Base-by-base conservation (phyloP, 192 early-diverging fungal genomes). In the Rhizophlyctis rosea region DNA sequence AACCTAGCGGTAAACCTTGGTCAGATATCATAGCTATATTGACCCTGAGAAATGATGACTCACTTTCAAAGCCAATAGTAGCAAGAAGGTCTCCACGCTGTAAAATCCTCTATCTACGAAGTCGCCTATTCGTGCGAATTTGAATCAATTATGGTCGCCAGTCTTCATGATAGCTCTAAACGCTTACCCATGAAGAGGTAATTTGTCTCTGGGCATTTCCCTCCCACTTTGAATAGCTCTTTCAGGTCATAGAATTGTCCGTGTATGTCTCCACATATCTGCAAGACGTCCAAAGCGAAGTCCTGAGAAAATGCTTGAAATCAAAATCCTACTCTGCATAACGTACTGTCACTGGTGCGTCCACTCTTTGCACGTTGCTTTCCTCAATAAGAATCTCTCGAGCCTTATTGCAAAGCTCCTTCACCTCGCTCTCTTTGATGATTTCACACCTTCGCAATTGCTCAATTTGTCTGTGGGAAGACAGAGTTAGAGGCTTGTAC, bases 91-190 rank as follows among this genome's bases (percentile, higher is more conserved):
- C 82, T 99, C 97, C 53, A 99, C 97, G 29, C 89, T 91, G 78
- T 98, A 94, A 72, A 97, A 97, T 47, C 97, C 97, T 57, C 97
- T 89, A 71, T 99, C 97, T 34, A 99, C 97, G 75, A 98, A 99
- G 76, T 99, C 97, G 50, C 96, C 78, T 79, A 54, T 13, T n/a
- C n/a, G n/a, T n/a, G n/a, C n/a, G n/a, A n/a, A n/a, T n/a, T n/a
- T n/a, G n/a, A n/a, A n/a, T n/a, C n/a, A n/a, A n/a, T n/a, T n/a
- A n/a, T n/a, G n/a, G n/a, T n/a, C n/a, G n/a, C n/a, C n/a, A n/a
- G n/a, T n/a, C n/a, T n/a, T n/a, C n/a, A n/a, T n/a, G n/a, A n/a
- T n/a, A n/a, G n/a, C n/a, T n/a, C n/a, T n/a, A n/a, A n/a, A n/a
- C n/a, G 58, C 50, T 9, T 30, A 76, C 81, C 96, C 93, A 99